Evolutionary conservation across 129 eudicot genomes (phyloP), one percentile per base, ranked within the genome.

Genomic region (Lactuca sativa): DNA sequence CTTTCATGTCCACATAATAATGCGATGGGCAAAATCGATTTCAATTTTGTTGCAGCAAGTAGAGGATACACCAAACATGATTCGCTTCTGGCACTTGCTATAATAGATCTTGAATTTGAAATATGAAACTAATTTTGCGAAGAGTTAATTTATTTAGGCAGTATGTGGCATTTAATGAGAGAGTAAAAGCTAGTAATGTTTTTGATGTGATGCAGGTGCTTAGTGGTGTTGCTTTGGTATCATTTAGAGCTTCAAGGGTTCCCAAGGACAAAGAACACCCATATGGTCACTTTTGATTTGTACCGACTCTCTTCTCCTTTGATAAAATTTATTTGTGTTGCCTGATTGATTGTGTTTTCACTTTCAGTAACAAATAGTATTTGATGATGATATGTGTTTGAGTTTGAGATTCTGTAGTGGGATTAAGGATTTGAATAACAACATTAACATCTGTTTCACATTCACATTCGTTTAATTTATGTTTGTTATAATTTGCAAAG

Each of bases 251-350:
- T 83, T 91, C 96, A 31, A 83, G 80, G 80, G 85, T 86, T 74
- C 98, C 98, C 2, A 93, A 87, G 83, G 98, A 93, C 82, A 93
- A 93, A 89, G 98, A 93, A 83, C 98, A 93, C 41, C 98, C 98
- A 82, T 93, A 93, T 89, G 98, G 98, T 93, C 88, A 47, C 86
- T 73, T 82, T 83, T 88, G 84, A 87, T 91, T 71, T 83, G 88
- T 87, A 85, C 85, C 80, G 86, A 79, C 88, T 70, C 72, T 47
- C 76, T 82, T 74, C 86, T 86, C 77, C 56, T 64, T 84, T 61
- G 68, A 72, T 54, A 67, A 25, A 25, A 7, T 57, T 38, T 43
- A 41, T 55, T 64, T 17, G 11, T 47, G 71, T 72, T 52, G 44
- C 44, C 56, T 37, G 34, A 73, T 38, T 54, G 56, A 25, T 25